Base-by-base conservation (phyloP, 768 basidiomycete species). In the Russula virescens region DNA sequence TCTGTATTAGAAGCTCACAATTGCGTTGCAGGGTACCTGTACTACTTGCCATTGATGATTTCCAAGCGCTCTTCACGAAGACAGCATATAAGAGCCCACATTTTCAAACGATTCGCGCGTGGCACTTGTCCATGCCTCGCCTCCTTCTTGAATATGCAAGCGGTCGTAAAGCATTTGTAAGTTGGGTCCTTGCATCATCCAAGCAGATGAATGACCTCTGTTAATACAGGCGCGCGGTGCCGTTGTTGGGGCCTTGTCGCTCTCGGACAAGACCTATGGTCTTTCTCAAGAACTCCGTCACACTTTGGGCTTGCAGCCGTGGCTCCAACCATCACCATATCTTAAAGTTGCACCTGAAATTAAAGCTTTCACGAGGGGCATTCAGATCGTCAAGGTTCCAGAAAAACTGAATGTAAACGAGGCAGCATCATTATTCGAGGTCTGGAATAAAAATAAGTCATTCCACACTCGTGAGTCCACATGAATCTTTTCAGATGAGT, bases 21-120 rank as follows among this genome's bases (percentile, higher is more conserved):
- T 43, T 50, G 34, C 54, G 54, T 23, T 57, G 11, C 62, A 94
- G 91, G 48, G 76, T 79, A 68, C 92, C 92, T 0, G 88, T 96
- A 2, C 71, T 97, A 7, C 75, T 95, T 34, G 94, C 93, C 0
- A 78, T 95, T 1, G 94, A 97, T 66, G 94, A 96, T 68, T 84
- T 91, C 72, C 94, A 96, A 72, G 80, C 91, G 0, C 73, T 97
- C 26, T 93, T 90, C 69, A 77, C 81, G 70, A 75, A 77, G 50
- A 76, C 74, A 48, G 83, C 88, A 28, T 95, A 95, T 74, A 82
- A 84, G 26, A 86, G 91, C 60, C 88, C 89, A 14, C 83, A 86
- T 47, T 91, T 85, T 73, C 76, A 77, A 8, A 69, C 76, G 11
- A 83, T 96, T 58, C 82, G 86, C 60, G 78, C 91, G 0, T 89